These are phyloP conservation scores for Penicillium digitatum DNA, from an alignment of 2,329 filamentous ascomycete genomes.

Conservation along the genomic window DNA sequence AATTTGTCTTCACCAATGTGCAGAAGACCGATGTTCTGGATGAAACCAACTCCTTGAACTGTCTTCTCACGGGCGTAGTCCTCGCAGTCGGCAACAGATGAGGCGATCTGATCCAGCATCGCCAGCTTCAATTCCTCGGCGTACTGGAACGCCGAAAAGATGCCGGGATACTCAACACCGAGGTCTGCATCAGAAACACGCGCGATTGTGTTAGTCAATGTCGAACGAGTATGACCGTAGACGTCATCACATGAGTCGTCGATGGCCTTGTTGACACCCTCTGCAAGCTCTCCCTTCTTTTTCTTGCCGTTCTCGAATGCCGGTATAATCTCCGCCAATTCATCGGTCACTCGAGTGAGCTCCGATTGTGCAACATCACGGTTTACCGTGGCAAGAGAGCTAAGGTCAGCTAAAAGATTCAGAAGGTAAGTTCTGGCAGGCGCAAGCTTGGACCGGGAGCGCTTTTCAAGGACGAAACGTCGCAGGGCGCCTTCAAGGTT, in stretches of 20 bases:
- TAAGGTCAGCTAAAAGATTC: slow-evolving; percentile 85
- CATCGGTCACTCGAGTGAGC: slow-evolving; percentile 73
- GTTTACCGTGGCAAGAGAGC: slow-evolving; percentile 80
- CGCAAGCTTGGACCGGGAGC: slow-evolving; percentile 89
- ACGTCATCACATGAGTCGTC: slow-evolving; percentile 82
- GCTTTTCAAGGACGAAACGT: slow-evolving; percentile 92
- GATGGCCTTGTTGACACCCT: slow-evolving; percentile 75
- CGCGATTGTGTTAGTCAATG: slow-evolving; percentile 69
- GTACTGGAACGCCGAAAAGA: slow-evolving; percentile 82
- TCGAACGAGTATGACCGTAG: slow-evolving; percentile 75
- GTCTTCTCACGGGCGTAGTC: slow-evolving; percentile 77
- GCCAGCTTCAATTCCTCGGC: slow-evolving; percentile 89
- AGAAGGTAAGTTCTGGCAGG: slow-evolving; percentile 92
- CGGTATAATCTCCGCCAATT: slow-evolving; percentile 78
- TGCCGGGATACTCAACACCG: slow-evolving; percentile 78
- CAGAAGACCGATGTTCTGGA: slow-evolving; percentile 81
- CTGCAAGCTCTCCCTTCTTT: slow-evolving; percentile 72
- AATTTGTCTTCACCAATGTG: slow-evolving; percentile 82
- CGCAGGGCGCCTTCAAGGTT: slow-evolving; percentile 82
- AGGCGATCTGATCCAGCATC: slow-evolving; percentile 83
- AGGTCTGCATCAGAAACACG: slow-evolving; percentile 73
- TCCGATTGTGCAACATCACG: slow-evolving; percentile 80
- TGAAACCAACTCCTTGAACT: slow-evolving; percentile 74
- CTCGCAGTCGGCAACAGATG: slow-evolving; percentile 74
- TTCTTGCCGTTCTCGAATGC: slow-evolving; percentile 79